Evolutionary conservation across 2,329 filamentous ascomycete species (phyloP), one percentile per base, ranked within the genome.

Genomic region (Paracorniculantispora psalliotae): DNA sequence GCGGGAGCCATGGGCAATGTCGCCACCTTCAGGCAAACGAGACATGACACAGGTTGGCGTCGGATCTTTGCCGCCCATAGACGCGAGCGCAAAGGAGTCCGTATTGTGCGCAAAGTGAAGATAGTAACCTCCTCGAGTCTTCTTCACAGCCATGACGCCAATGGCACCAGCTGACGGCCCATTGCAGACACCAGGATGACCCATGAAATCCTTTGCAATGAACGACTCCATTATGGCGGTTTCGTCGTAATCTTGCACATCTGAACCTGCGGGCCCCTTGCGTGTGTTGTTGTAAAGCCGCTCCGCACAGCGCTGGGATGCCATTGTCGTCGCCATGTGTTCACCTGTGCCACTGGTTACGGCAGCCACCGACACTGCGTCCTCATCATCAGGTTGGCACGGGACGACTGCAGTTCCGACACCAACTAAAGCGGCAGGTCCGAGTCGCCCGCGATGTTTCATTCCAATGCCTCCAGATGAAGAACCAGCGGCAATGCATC

Each of bases 391-490:
- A 2, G 83, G 77, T 62, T 92, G 85, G 26, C 80, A 78, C 1
- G 93, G 93, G n/a, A 97, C 83, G 28, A 99, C 88, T 37, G 91
- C 89, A 21, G 92, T 93, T 59, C 94, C 94, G 56, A 97, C 85
- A 8, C 94, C 93, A 15, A 97, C 90, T 17, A 99, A 81, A 21
- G 94, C 94, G 35, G 94, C 96, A 33, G 94, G 94, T 0, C 94
- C 96, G 63, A 96, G 83, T 37, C 94, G 88, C 6, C 94, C 96
- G 61, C 86, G 85, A 72, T 96, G 92, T 71, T 99, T 99, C 93
- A 99, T 97, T 28, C 94, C 93, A 70, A 99, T 99, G 1, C 94
- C 94, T 6, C 94, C 94, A 17, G 96, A 99, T 2, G 94, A 99
- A 1, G 94, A 96, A 17, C 89, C 94, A 4, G 93, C 94, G 4